phyloP scores from a whole-genome alignment of 805 yeast species.

The Candida vartiovaarae region DNA sequence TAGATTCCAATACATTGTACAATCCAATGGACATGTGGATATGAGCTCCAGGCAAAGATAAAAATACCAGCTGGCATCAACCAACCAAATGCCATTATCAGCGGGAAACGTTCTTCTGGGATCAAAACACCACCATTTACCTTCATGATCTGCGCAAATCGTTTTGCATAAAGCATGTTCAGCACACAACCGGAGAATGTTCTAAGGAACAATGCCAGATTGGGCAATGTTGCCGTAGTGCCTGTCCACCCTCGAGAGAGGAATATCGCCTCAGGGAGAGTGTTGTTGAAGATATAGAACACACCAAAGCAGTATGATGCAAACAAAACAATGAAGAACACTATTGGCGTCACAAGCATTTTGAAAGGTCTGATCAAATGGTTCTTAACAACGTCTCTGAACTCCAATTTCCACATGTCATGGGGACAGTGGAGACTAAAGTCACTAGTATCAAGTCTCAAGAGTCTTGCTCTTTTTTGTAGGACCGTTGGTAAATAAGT shows the following conservation, averaged over 20 bases:
- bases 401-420: slow-evolving; percentile 14
- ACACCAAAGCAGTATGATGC: slow-evolving; percentile 44
- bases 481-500: slow-evolving; percentile 11
- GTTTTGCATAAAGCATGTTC: slow-evolving; percentile 25
- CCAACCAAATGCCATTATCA: slow-evolving; percentile 42
- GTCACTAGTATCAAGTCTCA: slow-evolving; percentile 7
- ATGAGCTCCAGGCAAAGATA: slow-evolving; percentile 58
- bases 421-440: slow-evolving; percentile 12
- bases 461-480: slow-evolving; percentile 6
- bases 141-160: slow-evolving; percentile 29
- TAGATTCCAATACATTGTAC: slow-evolving; percentile 51
- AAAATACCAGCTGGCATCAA: slow-evolving; percentile 49
- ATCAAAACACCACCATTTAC: slow-evolving; percentile 40
- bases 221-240: slow-evolving; percentile 27
- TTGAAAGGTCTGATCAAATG: slow-evolving; percentile 16
- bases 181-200: slow-evolving; percentile 26
- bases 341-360: slow-evolving; percentile 24
- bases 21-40: slow-evolving; percentile 38
- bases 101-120: slow-evolving; percentile 54
- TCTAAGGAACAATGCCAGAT: slow-evolving; percentile 32
- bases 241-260: slow-evolving; percentile 26
- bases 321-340: slow-evolving; percentile 37
- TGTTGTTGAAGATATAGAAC: slow-evolving; percentile 38
- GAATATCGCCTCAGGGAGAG: slow-evolving; percentile 32
- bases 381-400: slow-evolving; percentile 8